Conservation (phyloP, 805 yeast species). For the Wickerhamomyces sydowiorum region DNA sequence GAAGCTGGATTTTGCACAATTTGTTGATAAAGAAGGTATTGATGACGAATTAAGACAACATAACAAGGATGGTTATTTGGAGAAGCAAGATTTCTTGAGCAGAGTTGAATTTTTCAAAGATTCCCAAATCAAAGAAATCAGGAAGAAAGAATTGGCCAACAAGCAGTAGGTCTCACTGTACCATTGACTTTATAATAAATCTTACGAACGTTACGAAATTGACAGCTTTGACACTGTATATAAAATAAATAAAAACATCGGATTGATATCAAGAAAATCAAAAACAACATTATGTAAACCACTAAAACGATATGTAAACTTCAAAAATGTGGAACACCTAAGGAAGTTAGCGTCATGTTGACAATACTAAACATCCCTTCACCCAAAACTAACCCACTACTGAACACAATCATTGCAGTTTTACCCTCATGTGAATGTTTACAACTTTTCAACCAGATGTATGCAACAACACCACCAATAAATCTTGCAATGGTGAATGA, state of each 20-base stretch:
- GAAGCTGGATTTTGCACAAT: slow-evolving; percentile 89
- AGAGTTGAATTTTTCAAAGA: slow-evolving; percentile 53
- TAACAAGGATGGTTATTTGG: slow-evolving; percentile 88
- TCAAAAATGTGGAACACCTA: slow-evolving; percentile 57
- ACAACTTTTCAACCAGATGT: slow-evolving; percentile 45
- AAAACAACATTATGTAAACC: too few relatives aligned
- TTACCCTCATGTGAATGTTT: slow-evolving; percentile 38
- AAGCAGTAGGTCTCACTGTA: slow-evolving; percentile 7
- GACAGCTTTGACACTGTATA: too few relatives aligned
- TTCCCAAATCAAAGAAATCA: slow-evolving; percentile 30
- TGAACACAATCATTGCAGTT: slow-evolving; percentile 77
- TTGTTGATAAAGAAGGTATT: slow-evolving; percentile 82
- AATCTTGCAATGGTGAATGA: slow-evolving; percentile 91
- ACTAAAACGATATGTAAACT: too few relatives aligned
- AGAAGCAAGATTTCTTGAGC: slow-evolving; percentile 82
- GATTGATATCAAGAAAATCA: too few relatives aligned
- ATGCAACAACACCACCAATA: slow-evolving; percentile 73
- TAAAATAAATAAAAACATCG: too few relatives aligned
- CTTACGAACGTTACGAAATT: not conserved
- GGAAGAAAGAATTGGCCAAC: slow-evolving; percentile 28
- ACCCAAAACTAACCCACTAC: slow-evolving; percentile 89
- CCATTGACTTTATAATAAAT: not conserved
- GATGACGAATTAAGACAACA: slow-evolving; percentile 74
- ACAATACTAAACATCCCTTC: slow-evolving; percentile 87
- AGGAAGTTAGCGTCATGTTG: slow-evolving; percentile 70